phyloP scores from a whole-genome alignment of 371 early-diverging fungal species.

The Cokeromyces recurvatus region DNA sequence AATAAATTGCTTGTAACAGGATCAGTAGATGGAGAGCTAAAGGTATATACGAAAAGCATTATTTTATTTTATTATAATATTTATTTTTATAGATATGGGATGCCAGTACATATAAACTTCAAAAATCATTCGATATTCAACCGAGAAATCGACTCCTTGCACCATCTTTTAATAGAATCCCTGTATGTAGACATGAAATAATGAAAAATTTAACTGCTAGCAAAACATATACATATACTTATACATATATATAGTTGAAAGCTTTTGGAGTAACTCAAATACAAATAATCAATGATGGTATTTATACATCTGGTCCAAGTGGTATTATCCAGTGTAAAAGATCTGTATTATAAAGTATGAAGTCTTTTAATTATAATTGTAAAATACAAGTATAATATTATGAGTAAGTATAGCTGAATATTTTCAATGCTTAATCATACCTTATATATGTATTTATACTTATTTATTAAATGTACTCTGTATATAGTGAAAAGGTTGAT shows the following conservation, averaged over 20 bases:
- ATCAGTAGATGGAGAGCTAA: conserved; percentile 57
- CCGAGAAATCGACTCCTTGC: conserved; percentile 56
- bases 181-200: conserved; percentile 31
- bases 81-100: conserved; percentile 56
- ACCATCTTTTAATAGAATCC: conserved; percentile 53
- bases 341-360: no score
- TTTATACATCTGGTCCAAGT: conserved; percentile 45
- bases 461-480: no score
- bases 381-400: no score
- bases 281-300: conserved; percentile 17
- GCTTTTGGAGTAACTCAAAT: conserved; percentile 51
- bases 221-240: neutral
- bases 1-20: conserved; percentile 59
- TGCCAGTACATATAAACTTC: conserved; percentile 52
- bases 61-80: neutral
- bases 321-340: conserved; percentile 33
- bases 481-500: no score
- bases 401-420: no score
- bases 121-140: conserved; percentile 46
- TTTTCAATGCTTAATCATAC: no score
- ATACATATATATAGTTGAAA: conserved; percentile 34
- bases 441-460: no score
- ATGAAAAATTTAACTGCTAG: neutral
- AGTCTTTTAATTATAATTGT: no score
- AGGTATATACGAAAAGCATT: conserved; percentile 22